Percentiles rank a stretch among this genome's conserved stretches.
Conservation (phyloP, 129 eudicot species). For the Solidago caesia region DNA sequence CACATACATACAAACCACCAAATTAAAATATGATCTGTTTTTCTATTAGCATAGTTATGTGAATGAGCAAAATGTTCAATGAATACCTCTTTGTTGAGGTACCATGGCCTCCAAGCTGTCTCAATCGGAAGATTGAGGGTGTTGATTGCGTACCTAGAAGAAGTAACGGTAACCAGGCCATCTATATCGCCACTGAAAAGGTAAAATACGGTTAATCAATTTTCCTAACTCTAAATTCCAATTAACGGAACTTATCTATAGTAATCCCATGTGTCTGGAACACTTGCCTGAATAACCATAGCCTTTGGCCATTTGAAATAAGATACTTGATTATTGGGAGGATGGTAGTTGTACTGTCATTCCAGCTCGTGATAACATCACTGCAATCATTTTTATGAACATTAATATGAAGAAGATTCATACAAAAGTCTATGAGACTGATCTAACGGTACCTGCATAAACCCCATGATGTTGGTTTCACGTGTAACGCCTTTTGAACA, state of each 20-base stretch:
- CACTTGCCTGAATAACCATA: slow-evolving; percentile 46
- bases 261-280: background rate
- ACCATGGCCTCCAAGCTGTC: slow-evolving; percentile 51
- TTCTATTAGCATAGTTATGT: no score
- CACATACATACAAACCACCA: background rate
- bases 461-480: slow-evolving; percentile 35
- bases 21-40: no score
- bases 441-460: slow-evolving; percentile 24
- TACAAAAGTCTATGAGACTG: background rate
- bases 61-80: background rate
- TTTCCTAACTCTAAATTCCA: background rate
- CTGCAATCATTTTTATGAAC: slow-evolving; percentile 23
- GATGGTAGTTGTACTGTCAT: slow-evolving; percentile 35
- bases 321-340: slow-evolving; percentile 40
- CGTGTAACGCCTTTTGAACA: slow-evolving; percentile 42
- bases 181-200: background rate
- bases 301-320: slow-evolving; percentile 32
- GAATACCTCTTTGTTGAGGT: slow-evolving; percentile 35
- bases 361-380: slow-evolving; percentile 30
- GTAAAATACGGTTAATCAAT: background rate
- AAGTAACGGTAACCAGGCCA: slow-evolving; percentile 35
- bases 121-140: slow-evolving; percentile 35
- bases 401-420: background rate
- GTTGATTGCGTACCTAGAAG: slow-evolving; percentile 41
- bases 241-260: background rate